Base-by-base conservation (phyloP, 1,284 basidiomycete species). In the Pseudozyma sp. region DNA sequence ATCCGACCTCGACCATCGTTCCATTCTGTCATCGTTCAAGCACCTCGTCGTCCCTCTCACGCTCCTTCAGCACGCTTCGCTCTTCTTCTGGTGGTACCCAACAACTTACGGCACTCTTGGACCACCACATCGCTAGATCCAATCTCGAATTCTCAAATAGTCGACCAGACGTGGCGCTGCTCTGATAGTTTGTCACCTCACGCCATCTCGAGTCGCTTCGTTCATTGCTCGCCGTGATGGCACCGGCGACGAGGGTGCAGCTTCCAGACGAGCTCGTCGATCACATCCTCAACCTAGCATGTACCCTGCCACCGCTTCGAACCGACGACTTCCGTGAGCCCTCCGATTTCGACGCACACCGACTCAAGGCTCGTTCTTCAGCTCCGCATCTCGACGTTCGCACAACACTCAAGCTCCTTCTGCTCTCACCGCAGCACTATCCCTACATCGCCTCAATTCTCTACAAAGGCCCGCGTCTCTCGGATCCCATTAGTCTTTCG, bases 261-360 rank as follows among this genome's bases (percentile, higher is more conserved):
- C 67, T 77, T 11, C 75, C 75, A 45, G 75, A 77, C 39, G 75
- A 77, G 62, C 58, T 77, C 48, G 67, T 77, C 51, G 68, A 77
- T 31, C 63, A 74, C 42, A 77, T 77, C 63, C 65, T 77, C 34
- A 56, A 59, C 42, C 63, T 70, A 30, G 75, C 75, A 43, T 77
- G 75, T 60, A 68, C 58, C 35, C 57, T 69, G 45, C 71, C 66
- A 43, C 66, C 66, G 33, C 66, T 68, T 14, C 62, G 52, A 17
- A 62, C 54, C 31, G 59, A 66, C 7, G 55, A 59, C 34, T 54
- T 62, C 31, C 71, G 71, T 16, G 62, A 68, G 45, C 66, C 71
- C 19, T 62, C 71, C 58, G 51, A 53, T 19, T 66, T 66, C 30
- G 71, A 68, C 11, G 71, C 54, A 14, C 65, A 69, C 39, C 57